Percentiles rank a stretch among this genome's conserved stretches.
Conservation (phyloP, 2,329 filamentous ascomycete genomes). For the Trichoderma cornu-damae region DNA sequence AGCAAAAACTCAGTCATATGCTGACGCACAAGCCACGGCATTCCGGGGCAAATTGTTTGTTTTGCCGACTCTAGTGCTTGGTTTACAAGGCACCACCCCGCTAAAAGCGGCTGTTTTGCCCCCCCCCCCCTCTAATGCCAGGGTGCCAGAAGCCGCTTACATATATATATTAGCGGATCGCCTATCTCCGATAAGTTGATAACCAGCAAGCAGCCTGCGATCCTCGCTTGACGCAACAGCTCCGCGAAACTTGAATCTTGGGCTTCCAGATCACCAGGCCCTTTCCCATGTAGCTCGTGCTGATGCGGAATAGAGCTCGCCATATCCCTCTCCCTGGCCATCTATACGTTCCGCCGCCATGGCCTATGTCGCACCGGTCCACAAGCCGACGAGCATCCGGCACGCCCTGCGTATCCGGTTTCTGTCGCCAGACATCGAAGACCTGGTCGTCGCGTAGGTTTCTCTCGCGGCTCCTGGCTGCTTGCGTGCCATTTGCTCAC, state of each 20-base stretch:
- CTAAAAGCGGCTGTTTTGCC: slow-evolving; percentile 16
- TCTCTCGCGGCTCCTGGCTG: not conserved
- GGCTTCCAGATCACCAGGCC: not conserved
- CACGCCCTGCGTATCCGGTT: slow-evolving; percentile 81
- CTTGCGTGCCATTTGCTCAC: not conserved
- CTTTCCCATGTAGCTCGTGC: slow-evolving; percentile 26
- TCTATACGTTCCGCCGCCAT: slow-evolving; percentile 43
- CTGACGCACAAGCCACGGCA: too few relatives aligned
- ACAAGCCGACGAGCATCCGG: slow-evolving; percentile 83
- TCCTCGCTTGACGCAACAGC: slow-evolving; percentile 3
- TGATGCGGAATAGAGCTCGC: slow-evolving; percentile 19
- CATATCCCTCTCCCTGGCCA: not conserved
- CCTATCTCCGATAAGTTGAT: slow-evolving; percentile 17
- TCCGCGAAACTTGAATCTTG: slow-evolving; percentile 3
- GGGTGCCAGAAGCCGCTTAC: slow-evolving; percentile 22
- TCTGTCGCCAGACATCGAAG: slow-evolving; percentile 67
- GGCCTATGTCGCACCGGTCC: slow-evolving; percentile 93
- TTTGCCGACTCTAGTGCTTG: not conserved
- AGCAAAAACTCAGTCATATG: too few relatives aligned
- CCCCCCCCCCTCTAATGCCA: slow-evolving; percentile 18
- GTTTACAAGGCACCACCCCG: slow-evolving; percentile 21
- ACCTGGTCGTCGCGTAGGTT: slow-evolving; percentile 79
- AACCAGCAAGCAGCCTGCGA: not conserved
- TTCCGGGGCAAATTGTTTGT: not conserved
- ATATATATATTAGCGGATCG: slow-evolving; percentile 17